A percentile compares a stretch with the other conserved stretches of the same genome.
Conservation (phyloP, 768 basidiomycete species). For the Xerocomus potaroensis region DNA sequence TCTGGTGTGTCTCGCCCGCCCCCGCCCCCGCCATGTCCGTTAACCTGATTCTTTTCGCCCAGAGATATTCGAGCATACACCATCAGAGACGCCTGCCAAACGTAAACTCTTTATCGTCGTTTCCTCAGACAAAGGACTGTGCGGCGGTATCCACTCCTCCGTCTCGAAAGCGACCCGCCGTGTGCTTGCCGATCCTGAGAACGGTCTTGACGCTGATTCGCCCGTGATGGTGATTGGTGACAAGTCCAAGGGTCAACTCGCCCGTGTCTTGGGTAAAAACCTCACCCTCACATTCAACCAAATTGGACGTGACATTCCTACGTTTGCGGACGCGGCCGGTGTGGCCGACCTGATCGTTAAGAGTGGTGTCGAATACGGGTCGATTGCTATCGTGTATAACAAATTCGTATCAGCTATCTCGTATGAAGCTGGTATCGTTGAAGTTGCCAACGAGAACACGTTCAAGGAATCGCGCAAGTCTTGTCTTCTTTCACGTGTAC, state of each 20-base stretch:
- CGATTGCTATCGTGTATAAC: slow-evolving; percentile 77
- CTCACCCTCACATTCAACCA: slow-evolving; percentile 91
- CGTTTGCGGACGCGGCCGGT: slow-evolving; percentile 92
- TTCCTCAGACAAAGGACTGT: slow-evolving; percentile 98
- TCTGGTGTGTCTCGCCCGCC: slow-evolving; percentile 49
- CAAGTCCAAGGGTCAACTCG: slow-evolving; percentile 93
- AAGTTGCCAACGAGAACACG: slow-evolving; percentile 77
- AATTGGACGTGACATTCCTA: slow-evolving; percentile 95
- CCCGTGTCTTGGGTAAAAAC: slow-evolving; percentile 59
- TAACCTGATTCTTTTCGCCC: slow-evolving; percentile 15
- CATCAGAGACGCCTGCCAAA: slow-evolving; percentile 62
- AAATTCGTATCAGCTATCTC: slow-evolving; percentile 86
- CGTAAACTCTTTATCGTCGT: slow-evolving; percentile 90
- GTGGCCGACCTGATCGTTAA: slow-evolving; percentile 91
- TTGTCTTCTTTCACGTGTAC: background rate
- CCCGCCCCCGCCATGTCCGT: background rate
- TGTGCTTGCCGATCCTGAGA: slow-evolving; percentile 51
- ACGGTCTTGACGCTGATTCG: slow-evolving; percentile 52
- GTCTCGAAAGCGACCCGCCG: slow-evolving; percentile 86
- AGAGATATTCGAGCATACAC: slow-evolving; percentile 86
- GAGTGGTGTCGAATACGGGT: slow-evolving; percentile 83
- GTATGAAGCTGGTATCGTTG: slow-evolving; percentile 74
- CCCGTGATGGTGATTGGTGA: slow-evolving; percentile 89
- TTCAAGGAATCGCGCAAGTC: slow-evolving; percentile 77
- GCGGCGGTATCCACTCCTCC: slow-evolving; percentile 98